Percentiles rank a stretch among this genome's conserved stretches.
Evolutionary conservation across 495 filamentous ascomycete species (phyloP).

Genomic region (Collariella sp.): DNA sequence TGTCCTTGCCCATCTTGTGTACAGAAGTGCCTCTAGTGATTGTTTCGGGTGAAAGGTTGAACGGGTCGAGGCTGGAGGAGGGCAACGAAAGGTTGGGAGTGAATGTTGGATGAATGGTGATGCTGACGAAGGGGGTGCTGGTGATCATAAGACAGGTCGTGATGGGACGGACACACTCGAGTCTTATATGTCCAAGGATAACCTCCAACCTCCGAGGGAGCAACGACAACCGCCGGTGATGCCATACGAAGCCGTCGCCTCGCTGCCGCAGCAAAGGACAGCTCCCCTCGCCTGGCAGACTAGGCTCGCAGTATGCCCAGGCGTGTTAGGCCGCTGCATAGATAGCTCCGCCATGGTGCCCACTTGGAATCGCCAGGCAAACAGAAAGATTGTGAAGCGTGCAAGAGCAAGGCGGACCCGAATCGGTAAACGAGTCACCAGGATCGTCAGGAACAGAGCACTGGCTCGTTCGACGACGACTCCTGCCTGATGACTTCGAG

Average conservation of each 20-base stretch:
- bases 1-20: neutral
- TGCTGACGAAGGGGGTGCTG: neutral
- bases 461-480: neutral
- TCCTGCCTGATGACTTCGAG: neutral
- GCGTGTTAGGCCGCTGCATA: constrained; percentile 5
- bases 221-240: neutral
- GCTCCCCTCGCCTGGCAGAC: neutral
- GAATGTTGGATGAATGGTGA: too few relatives aligned
- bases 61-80: too few relatives aligned
- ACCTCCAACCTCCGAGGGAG: neutral
- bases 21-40: neutral
- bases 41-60: neutral
- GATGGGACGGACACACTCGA: neutral
- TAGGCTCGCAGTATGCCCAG: neutral
- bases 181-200: neutral
- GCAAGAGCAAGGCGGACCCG: constrained; percentile 5
- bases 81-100: too few relatives aligned
- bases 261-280: neutral
- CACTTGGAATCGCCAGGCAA: constrained; percentile 6
- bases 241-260: neutral
- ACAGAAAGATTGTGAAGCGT: neutral
- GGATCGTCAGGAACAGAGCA: neutral
- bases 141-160: neutral
- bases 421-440: neutral
- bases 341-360: constrained; percentile 12